Conservation (phyloP, 345 rosid species). For the Xanthoceras sorbifolium region DNA sequence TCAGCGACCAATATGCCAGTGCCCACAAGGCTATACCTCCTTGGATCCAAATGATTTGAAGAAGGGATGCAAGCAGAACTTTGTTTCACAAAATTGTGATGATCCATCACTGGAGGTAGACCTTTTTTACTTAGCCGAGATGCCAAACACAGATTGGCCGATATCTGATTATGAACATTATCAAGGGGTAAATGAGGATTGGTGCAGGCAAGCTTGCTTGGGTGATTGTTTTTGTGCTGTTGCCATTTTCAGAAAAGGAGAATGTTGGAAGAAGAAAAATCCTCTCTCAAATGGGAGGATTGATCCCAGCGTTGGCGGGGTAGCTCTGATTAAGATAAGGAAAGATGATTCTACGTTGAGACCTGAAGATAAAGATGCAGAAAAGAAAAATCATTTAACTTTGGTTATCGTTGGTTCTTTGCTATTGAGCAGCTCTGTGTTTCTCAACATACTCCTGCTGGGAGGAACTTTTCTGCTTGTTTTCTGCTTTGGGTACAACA, state of each 20-base stretch:
- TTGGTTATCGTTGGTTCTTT: conserved; percentile 23
- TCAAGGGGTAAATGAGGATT: conserved; percentile 25
- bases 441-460: conserved; percentile 33
- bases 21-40: conserved; percentile 44
- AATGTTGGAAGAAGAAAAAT: conserved; percentile 54
- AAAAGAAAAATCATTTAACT: conserved; percentile 13
- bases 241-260: conserved; percentile 28
- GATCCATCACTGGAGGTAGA: conserved; percentile 19
- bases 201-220: conserved; percentile 49
- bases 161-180: conserved; percentile 35
- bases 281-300: conserved; percentile 46
- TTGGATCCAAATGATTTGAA: conserved; percentile 35
- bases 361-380: conserved; percentile 11
- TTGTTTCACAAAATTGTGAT: conserved; percentile 40
- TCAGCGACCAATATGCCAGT: conserved; percentile 46
- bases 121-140: conserved; percentile 20
- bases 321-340: conserved; percentile 43
- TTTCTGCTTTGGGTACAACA: not conserved
- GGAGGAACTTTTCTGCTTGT: not conserved
- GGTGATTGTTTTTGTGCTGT: conserved; percentile 59
- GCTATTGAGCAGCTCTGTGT: conserved; percentile 30
- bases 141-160: conserved; percentile 41
- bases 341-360: conserved; percentile 20
- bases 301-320: conserved; percentile 13
- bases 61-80: conserved; percentile 45